phyloP scores from a whole-genome alignment of 106 monocot species.

The Xerophyta viscosa region DNA sequence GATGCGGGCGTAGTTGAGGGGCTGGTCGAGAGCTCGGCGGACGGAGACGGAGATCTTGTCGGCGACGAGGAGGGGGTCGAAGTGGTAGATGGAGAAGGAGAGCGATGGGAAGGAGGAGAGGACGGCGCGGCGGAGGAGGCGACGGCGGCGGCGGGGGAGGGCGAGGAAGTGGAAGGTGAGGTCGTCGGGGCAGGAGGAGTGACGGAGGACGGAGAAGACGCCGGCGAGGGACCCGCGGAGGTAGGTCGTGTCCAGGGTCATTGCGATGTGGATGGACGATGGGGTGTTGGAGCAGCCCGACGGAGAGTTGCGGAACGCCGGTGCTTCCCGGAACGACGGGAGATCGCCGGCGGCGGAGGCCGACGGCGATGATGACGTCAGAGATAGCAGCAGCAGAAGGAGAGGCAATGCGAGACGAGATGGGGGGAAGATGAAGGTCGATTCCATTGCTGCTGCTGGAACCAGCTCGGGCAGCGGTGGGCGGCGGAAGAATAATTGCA shows the following conservation, averaged over 20 bases:
- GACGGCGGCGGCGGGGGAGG: not conserved
- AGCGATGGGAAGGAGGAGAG: constrained; percentile 3
- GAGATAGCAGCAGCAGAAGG: not conserved
- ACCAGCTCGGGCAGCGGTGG: no score
- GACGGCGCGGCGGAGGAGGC: constrained; percentile 7
- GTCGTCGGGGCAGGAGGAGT: constrained; percentile 5
- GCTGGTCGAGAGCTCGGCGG: constrained; percentile 27
- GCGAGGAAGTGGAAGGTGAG: constrained; percentile 6
- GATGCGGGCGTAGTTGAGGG: constrained; percentile 11
- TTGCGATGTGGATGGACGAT: constrained; percentile 30
- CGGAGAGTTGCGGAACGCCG: constrained; percentile 69
- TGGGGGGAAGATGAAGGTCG: no score
- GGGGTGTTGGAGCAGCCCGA: constrained; percentile 24
- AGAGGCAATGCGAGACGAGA: constrained; percentile 1
- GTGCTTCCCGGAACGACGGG: constrained; percentile 45
- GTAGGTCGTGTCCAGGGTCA: constrained; percentile 2
- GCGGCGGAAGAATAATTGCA: no score
- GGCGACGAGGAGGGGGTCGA: constrained; percentile 53
- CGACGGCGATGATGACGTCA: not conserved
- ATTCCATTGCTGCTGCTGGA: no score
- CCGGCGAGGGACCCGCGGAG: constrained; percentile 8
- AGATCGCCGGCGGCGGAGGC: not conserved
- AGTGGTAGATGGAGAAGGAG: constrained; percentile 6
- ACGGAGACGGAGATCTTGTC: constrained; percentile 71
- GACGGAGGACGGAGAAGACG: constrained; percentile 5